phyloP scores from a whole-genome alignment of 2,329 filamentous ascomycete genomes.

The Raffaelea ambrosiae region DNA sequence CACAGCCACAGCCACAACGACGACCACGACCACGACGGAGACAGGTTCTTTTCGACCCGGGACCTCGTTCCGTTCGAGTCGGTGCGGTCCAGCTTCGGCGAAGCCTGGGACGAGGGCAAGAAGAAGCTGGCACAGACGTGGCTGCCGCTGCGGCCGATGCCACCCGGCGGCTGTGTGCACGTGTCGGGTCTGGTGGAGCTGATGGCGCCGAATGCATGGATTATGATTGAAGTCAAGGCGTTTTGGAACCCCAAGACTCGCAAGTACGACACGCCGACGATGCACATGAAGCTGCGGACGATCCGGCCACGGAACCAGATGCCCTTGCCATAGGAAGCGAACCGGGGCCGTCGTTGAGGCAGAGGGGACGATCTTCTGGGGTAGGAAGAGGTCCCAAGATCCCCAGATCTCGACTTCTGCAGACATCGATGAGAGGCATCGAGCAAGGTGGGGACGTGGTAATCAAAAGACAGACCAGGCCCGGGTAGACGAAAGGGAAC shows the following conservation, averaged over 20 bases:
- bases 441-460: too few relatives aligned
- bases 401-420: too few relatives aligned
- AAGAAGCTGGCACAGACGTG: slow-evolving; percentile 35
- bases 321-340: slow-evolving; percentile 9
- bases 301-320: slow-evolving; percentile 31
- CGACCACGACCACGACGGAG: neutral
- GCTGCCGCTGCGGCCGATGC: slow-evolving; percentile 31
- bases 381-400: too few relatives aligned
- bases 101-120: slow-evolving; percentile 23
- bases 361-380: too few relatives aligned
- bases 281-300: slow-evolving; percentile 32
- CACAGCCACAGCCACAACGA: too few relatives aligned
- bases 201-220: slow-evolving; percentile 32
- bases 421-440: too few relatives aligned
- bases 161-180: slow-evolving; percentile 41
- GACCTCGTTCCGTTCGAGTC: slow-evolving; percentile 15
- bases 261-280: slow-evolving; percentile 29
- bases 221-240: slow-evolving; percentile 42
- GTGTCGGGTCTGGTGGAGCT: slow-evolving; percentile 49
- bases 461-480: too few relatives aligned
- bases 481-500: too few relatives aligned
- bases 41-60: slow-evolving; percentile 5
- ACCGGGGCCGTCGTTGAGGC: too few relatives aligned
- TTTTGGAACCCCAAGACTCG: slow-evolving; percentile 50
- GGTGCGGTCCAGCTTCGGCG: slow-evolving; percentile 20